Evolutionary conservation across 2,329 filamentous ascomycete species (phyloP).

Genomic region (Cercospora berteroae): DNA sequence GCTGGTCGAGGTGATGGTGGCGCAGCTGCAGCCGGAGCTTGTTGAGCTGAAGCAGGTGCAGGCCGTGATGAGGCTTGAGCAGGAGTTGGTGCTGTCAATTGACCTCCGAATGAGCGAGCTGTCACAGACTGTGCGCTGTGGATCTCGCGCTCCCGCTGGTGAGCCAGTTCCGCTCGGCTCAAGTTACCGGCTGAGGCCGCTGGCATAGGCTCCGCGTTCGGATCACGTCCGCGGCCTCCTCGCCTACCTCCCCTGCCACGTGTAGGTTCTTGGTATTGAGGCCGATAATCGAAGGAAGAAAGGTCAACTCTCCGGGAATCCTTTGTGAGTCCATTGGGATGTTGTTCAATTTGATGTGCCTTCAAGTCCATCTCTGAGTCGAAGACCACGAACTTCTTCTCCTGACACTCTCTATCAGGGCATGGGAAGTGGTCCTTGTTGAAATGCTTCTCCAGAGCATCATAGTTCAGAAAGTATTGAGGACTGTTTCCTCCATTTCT

Average conservation of each 20-base stretch:
- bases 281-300: slow-evolving; percentile 76
- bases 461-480: slow-evolving; percentile 89
- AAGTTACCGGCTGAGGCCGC: slow-evolving; percentile 75
- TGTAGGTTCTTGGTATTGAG: slow-evolving; percentile 64
- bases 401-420: slow-evolving; percentile 78
- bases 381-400: slow-evolving; percentile 98
- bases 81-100: slow-evolving; percentile 41
- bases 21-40: slow-evolving; percentile 36
- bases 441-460: slow-evolving; percentile 83
- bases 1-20: slow-evolving; percentile 36
- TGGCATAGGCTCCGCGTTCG: slow-evolving; percentile 77
- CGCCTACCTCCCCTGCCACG: slow-evolving; percentile 47
- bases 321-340: slow-evolving; percentile 77
- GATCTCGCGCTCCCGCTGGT: slow-evolving; percentile 87
- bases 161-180: slow-evolving; percentile 82
- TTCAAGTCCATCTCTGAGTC: slow-evolving; percentile 93
- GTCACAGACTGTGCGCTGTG: slow-evolving; percentile 81
- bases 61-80: slow-evolving; percentile 28
- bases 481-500: slow-evolving; percentile 62
- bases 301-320: slow-evolving; percentile 85
- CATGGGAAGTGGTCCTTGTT: slow-evolving; percentile 83
- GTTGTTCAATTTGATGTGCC: slow-evolving; percentile 81
- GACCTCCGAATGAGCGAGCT: slow-evolving; percentile 78
- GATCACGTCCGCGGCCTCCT: slow-evolving; percentile 71
- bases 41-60: slow-evolving; percentile 34